Conservation (phyloP, 345 rosid genomes). For the Aurinia saxatilis region DNA sequence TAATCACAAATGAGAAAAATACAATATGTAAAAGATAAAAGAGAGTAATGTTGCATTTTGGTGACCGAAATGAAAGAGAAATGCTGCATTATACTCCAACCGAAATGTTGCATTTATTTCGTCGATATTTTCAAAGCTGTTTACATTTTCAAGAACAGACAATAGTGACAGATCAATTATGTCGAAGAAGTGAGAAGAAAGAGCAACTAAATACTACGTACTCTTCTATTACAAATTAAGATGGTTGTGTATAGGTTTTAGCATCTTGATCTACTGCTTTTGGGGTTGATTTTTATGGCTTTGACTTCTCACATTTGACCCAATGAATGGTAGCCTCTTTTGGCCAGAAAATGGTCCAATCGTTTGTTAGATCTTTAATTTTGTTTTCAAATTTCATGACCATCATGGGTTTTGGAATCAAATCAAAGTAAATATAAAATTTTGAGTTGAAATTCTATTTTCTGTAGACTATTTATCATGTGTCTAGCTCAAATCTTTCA, state of each 20-base stretch:
- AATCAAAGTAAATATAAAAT: not conserved
- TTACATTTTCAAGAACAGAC: slow-evolving; percentile 7
- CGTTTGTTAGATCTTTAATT: too few species aligned
- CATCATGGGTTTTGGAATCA: not conserved
- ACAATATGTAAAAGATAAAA: not conserved
- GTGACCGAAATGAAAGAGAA: too few species aligned
- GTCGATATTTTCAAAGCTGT: slow-evolving; percentile 8
- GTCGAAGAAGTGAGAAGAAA: slow-evolving; percentile 19
- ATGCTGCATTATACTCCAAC: too few species aligned
- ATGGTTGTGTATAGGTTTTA: not conserved
- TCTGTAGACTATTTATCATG: not conserved
- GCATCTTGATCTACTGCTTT: not conserved
- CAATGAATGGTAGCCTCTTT: not conserved
- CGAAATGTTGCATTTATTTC: slow-evolving; percentile 3
- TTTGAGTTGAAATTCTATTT: not conserved
- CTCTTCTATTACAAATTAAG: slow-evolving; percentile 4
- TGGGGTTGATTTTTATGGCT: slow-evolving; percentile 15
- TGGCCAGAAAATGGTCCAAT: slow-evolving; percentile 2
- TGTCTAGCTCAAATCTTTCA: not conserved
- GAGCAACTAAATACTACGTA: too few species aligned
- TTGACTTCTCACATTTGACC: slow-evolving; percentile 10
- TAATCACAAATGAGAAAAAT: not conserved
- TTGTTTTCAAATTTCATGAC: not conserved
- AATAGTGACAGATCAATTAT: slow-evolving; percentile 20
- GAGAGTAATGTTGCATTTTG: too few species aligned